Evolutionary conservation across 768 basidiomycete species (phyloP).

Genomic region (Podaxis pistillaris): DNA sequence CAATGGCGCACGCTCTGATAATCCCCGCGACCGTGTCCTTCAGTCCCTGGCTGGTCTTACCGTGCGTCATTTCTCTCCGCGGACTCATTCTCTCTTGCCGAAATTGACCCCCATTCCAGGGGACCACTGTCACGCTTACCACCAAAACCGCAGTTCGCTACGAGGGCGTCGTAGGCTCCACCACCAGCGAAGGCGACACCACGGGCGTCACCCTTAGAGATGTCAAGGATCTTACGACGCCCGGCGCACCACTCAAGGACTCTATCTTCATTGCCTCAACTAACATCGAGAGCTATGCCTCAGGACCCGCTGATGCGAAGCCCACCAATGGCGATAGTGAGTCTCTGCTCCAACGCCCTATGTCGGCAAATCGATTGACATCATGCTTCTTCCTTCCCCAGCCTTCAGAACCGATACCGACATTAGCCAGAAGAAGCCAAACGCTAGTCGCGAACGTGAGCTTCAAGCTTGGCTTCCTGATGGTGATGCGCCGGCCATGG

Average conservation of each 20-base stretch:
- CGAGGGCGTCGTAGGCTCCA: slow-evolving; percentile 69
- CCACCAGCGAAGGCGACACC: slow-evolving; percentile 62
- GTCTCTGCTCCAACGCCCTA: slow-evolving; percentile 25
- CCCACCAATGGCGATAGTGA: slow-evolving; percentile 70
- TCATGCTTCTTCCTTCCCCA: slow-evolving; percentile 25
- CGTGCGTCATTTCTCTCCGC: slow-evolving; percentile 40
- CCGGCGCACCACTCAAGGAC: slow-evolving; percentile 71
- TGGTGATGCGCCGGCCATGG: slow-evolving; percentile 29
- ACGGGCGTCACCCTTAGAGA: slow-evolving; percentile 75
- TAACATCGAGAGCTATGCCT: slow-evolving; percentile 72
- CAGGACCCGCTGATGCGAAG: slow-evolving; percentile 71
- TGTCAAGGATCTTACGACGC: slow-evolving; percentile 67
- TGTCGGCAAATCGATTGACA: slow-evolving; percentile 8
- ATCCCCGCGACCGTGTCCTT: slow-evolving; percentile 57
- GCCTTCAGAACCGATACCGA: slow-evolving; percentile 84
- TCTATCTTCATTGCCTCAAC: slow-evolving; percentile 65
- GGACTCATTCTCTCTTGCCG: slow-evolving; percentile 6
- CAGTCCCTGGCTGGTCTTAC: slow-evolving; percentile 69
- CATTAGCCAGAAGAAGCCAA: slow-evolving; percentile 58
- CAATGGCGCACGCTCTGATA: slow-evolving; percentile 49
- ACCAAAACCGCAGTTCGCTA: slow-evolving; percentile 72
- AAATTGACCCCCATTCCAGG: slow-evolving; percentile 38
- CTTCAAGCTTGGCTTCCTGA: slow-evolving; percentile 75
- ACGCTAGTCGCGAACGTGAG: slow-evolving; percentile 62
- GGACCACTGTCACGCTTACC: slow-evolving; percentile 73